Evolutionary conservation across 129 eudicot genomes (phyloP).

Genomic region (Tagetes patula): DNA sequence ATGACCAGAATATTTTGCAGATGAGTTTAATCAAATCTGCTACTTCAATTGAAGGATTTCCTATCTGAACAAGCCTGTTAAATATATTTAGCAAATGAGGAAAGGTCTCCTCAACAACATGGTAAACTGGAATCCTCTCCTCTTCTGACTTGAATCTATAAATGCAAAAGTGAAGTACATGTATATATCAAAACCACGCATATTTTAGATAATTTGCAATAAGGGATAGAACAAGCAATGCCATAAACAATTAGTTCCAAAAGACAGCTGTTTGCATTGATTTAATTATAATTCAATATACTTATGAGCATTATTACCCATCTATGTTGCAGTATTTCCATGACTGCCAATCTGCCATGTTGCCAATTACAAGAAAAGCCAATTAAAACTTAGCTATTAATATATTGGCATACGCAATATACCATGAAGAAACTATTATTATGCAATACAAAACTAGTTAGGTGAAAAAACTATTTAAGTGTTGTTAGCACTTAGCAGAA

Average conservation of each 20-base stretch:
- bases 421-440: not conserved
- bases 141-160: constrained; percentile 96
- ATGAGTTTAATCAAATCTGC: constrained; percentile 91
- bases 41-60: constrained; percentile 72
- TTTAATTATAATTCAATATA: not conserved
- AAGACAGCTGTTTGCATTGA: constrained; percentile 13
- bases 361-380: not conserved
- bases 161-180: constrained; percentile 14
- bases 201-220: constrained; percentile 4
- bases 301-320: not conserved
- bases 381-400: not conserved
- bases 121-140: constrained; percentile 83
- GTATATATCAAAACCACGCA: constrained; percentile 6
- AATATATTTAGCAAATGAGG: constrained; percentile 76
- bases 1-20: constrained; percentile 98
- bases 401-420: constrained; percentile 13
- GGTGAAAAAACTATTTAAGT: not conserved
- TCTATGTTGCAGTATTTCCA: not conserved
- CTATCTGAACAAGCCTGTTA: constrained; percentile 77
- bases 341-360: not conserved
- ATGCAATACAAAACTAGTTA: not conserved
- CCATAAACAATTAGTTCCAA: not conserved
- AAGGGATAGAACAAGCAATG: not conserved
- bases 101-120: constrained; percentile 87
- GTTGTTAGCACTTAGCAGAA: not conserved